Conservation (phyloP, 345 rosid genomes). For the Cardamine chenopodiifolia region DNA sequence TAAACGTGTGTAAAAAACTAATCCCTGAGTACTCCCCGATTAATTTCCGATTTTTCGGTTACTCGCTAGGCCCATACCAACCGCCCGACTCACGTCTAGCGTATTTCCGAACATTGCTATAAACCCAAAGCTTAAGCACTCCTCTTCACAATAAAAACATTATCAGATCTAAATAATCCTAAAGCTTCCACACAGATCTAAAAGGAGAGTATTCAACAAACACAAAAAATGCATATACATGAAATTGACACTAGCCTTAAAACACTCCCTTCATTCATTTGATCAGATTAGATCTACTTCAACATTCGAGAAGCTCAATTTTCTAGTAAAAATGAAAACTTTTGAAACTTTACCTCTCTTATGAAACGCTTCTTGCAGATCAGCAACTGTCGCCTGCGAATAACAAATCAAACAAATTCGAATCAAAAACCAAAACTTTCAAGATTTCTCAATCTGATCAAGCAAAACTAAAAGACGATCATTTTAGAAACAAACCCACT, state of each 20-base stretch:
- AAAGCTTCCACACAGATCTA: constrained; percentile 26
- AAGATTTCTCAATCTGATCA: constrained; percentile 5
- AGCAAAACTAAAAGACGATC: background rate
- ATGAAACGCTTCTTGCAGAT: constrained; percentile 90
- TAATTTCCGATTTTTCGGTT: too few relatives aligned
- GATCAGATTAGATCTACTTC: constrained; percentile 6
- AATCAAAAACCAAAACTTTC: constrained; percentile 15
- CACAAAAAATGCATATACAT: background rate
- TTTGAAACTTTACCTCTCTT: constrained; percentile 56
- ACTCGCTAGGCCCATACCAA: too few relatives aligned
- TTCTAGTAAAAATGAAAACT: constrained; percentile 8
- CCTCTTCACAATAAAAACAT: background rate
- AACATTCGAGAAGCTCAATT: constrained; percentile 6
- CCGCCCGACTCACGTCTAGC: too few relatives aligned
- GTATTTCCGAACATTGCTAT: too few relatives aligned
- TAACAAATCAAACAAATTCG: constrained; percentile 6
- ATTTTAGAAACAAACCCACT: background rate
- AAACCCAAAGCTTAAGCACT: background rate
- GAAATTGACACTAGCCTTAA: constrained; percentile 2
- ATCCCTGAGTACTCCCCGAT: too few relatives aligned
- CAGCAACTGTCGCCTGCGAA: constrained; percentile 84
- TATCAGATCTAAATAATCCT: constrained; percentile 21
- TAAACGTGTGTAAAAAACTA: too few relatives aligned
- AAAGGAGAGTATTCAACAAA: constrained; percentile 2
- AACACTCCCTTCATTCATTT: background rate